These are phyloP conservation scores for Flaveria floridana DNA, from an alignment of 140 eudicot species.

Conservation along the genomic window DNA sequence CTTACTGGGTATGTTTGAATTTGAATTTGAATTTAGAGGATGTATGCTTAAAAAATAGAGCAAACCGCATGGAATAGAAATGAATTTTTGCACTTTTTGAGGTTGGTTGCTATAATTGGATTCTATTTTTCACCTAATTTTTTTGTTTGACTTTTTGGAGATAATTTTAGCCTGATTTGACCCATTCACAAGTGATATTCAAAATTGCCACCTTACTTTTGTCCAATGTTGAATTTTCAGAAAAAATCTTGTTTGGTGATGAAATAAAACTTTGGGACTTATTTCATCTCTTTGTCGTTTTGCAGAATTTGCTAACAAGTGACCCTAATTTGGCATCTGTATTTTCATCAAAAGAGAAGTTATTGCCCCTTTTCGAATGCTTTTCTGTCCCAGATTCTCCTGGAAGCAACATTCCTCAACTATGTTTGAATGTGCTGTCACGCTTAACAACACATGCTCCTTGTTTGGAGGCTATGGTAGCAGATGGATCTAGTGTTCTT, in stretches of 20 bases:
- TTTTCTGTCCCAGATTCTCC: conserved; percentile 77
- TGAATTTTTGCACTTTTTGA: background rate
- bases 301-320: conserved; percentile 83
- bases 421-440: conserved; percentile 75
- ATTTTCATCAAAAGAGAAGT: conserved; percentile 77
- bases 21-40: too few species aligned
- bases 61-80: background rate
- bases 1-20: too few species aligned
- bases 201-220: conserved; percentile 1
- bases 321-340: conserved; percentile 94
- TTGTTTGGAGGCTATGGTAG: conserved; percentile 97
- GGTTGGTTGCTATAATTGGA: too few species aligned
- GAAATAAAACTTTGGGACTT: conserved; percentile 8
- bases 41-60: background rate
- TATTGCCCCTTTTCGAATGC: conserved; percentile 86
- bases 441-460: conserved; percentile 91
- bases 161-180: background rate
- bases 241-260: conserved; percentile 9
- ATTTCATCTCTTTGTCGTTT: conserved; percentile 20
- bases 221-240: background rate
- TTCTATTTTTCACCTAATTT: too few species aligned
- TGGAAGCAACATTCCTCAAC: conserved; percentile 74
- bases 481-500: conserved; percentile 93
- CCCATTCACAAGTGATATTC: background rate
- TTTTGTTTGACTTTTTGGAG: background rate